Percentiles rank a stretch among this genome's conserved stretches.
phyloP scores from a whole-genome alignment of 2,329 filamentous ascomycete species.

The Onygena corvina region DNA sequence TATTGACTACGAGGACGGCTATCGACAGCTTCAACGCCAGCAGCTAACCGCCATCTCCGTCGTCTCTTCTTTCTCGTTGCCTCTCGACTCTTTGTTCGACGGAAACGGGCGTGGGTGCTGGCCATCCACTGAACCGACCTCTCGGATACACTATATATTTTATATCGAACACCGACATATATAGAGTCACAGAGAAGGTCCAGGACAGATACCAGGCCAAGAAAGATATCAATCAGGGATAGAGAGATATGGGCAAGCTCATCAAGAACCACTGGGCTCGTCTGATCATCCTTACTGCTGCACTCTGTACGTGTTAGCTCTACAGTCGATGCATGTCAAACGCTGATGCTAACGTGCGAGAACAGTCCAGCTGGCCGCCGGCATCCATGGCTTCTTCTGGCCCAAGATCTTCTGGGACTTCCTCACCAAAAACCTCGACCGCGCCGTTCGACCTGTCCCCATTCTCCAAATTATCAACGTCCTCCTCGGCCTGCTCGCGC shows the following conservation, averaged over 20 bases:
- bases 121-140: background rate
- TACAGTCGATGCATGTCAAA: no score
- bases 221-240: no score
- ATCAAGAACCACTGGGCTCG: conserved; percentile 99
- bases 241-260: conserved; percentile 67
- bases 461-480: conserved; percentile 84
- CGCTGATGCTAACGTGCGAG: background rate
- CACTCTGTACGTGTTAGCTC: conserved; percentile 55
- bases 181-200: no score
- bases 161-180: no score
- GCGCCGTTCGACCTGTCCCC: conserved; percentile 74
- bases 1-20: background rate
- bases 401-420: conserved; percentile 99
- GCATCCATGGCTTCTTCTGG: conserved; percentile 87
- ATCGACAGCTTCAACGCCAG: background rate
- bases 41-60: no score
- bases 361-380: conserved; percentile 73
- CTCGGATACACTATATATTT: conserved; percentile 6
- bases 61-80: no score
- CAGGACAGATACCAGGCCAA: no score
- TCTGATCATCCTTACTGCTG: conserved; percentile 79
- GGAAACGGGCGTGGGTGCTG: background rate
- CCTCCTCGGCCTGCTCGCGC: conserved; percentile 60
- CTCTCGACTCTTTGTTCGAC: background rate
- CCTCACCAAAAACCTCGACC: conserved; percentile 77